These are phyloP conservation scores for Gossypium ekmanianum DNA, from an alignment of 345 rosid species.

Conservation along the genomic window DNA sequence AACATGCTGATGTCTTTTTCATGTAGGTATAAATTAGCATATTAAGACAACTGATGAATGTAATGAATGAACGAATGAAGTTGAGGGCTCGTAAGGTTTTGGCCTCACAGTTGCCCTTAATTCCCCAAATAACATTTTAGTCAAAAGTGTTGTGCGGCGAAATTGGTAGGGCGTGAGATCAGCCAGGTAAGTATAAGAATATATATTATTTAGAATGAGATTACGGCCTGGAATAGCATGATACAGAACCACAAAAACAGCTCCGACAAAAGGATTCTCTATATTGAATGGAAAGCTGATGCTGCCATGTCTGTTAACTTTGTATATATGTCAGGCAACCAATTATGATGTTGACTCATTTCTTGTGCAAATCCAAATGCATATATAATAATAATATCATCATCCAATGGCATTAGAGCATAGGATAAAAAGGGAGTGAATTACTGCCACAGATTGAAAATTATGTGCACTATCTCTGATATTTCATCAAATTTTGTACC, in stretches of 20 bases:
- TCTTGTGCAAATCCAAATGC: neutral
- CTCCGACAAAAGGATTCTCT: slow-evolving; percentile 3
- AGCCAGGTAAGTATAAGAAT: no score
- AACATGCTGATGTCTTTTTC: no score
- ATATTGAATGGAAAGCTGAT: neutral
- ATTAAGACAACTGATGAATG: no score
- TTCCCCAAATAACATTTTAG: no score
- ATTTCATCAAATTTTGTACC: neutral
- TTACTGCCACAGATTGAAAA: neutral
- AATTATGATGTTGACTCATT: neutral
- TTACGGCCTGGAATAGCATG: neutral
- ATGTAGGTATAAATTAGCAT: no score
- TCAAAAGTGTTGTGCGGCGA: no score
- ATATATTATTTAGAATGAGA: neutral
- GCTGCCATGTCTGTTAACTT: neutral
- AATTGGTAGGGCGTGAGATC: no score
- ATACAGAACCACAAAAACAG: neutral
- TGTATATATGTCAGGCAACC: neutral
- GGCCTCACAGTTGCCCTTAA: no score
- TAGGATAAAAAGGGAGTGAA: neutral
- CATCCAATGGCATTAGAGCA: neutral
- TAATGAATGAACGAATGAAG: no score
- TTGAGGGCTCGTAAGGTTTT: no score
- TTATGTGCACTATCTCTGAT: neutral
- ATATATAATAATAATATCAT: neutral